These are phyloP conservation scores for Penicillium angulare DNA, from an alignment of 495 filamentous ascomycete genomes.

Conservation along the genomic window DNA sequence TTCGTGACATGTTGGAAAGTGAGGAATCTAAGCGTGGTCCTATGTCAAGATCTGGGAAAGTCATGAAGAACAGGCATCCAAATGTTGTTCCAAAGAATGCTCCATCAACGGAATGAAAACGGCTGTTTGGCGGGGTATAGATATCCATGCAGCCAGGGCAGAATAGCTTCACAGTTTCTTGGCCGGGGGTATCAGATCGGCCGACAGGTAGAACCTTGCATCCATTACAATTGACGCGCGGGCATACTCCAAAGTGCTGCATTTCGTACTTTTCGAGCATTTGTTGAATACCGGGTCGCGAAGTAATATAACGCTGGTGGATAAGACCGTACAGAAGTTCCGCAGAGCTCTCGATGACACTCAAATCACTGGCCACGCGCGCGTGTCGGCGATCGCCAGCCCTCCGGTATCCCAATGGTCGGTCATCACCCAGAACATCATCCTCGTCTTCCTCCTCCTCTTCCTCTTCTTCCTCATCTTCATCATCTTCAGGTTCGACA, in stretches of 20 bases:
- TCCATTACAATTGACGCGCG: slow-evolving; percentile 82
- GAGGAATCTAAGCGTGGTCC: slow-evolving; percentile 34
- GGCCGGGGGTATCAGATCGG: slow-evolving; percentile 86
- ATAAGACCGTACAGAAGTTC: slow-evolving; percentile 98
- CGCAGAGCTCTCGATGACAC: slow-evolving; percentile 92
- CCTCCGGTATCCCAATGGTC: slow-evolving; percentile 56
- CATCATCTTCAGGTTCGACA: slow-evolving; percentile 92
- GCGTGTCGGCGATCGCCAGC: slow-evolving; percentile 72
- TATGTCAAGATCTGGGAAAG: slow-evolving; percentile 92
- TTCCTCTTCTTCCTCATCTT: slow-evolving; percentile 72
- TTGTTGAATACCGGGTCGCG: slow-evolving; percentile 93
- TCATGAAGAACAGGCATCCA: slow-evolving; percentile 93
- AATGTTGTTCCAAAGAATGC: slow-evolving; percentile 98
- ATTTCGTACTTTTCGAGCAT: slow-evolving; percentile 99
- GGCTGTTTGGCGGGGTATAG: slow-evolving; percentile 94
- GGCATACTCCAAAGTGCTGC: slow-evolving; percentile 91
- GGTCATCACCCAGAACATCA: slow-evolving; percentile 65
- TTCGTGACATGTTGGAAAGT: slow-evolving; percentile 31
- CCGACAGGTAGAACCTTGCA: slow-evolving; percentile 90
- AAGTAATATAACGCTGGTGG: slow-evolving; percentile 97
- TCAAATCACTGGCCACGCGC: slow-evolving; percentile 85
- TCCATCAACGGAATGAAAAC: slow-evolving; percentile 96
- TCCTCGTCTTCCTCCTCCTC: slow-evolving; percentile 82
- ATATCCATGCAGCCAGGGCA: slow-evolving; percentile 96
- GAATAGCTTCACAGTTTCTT: slow-evolving; percentile 97